These are phyloP conservation scores for Pochonia chlamydosporia DNA, from an alignment of 2,329 filamentous ascomycete species.

Conservation along the genomic window DNA sequence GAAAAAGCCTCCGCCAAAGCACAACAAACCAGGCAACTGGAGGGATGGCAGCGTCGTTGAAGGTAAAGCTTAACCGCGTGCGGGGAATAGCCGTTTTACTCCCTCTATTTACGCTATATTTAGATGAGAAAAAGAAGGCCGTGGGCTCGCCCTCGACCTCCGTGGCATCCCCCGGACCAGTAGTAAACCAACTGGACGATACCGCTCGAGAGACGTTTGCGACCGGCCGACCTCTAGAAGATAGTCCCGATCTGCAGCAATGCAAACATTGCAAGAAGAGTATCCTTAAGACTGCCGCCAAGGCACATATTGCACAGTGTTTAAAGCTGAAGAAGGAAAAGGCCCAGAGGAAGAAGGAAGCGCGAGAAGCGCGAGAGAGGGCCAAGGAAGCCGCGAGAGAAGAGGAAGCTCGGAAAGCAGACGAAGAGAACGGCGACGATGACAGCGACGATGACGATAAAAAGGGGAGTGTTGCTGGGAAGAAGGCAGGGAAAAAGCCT, in stretches of 20 bases:
- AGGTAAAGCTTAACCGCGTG: slow-evolving; percentile 38
- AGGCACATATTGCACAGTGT: slow-evolving; percentile 77
- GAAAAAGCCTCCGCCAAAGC: slow-evolving; percentile 57
- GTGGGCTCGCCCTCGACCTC: slow-evolving; percentile 34
- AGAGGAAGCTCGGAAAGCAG: slow-evolving; percentile 47
- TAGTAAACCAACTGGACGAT: slow-evolving; percentile 67
- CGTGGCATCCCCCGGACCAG: slow-evolving; percentile 45
- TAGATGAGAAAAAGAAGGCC: slow-evolving; percentile 52
- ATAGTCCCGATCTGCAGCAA: slow-evolving; percentile 69
- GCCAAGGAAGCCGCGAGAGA: slow-evolving; percentile 57
- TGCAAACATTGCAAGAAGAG: slow-evolving; percentile 96
- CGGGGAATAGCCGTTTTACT: too few species aligned
- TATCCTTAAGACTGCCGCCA: slow-evolving; percentile 67
- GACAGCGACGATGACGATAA: slow-evolving; percentile 42
- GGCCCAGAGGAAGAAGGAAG: slow-evolving; percentile 70
- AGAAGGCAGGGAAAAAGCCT: slow-evolving; percentile 66
- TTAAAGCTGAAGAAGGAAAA: slow-evolving; percentile 80
- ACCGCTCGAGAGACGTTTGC: slow-evolving; percentile 72
- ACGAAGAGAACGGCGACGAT: slow-evolving; percentile 41
- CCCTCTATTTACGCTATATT: not conserved
- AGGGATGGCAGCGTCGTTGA: slow-evolving; percentile 59
- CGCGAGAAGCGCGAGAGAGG: slow-evolving; percentile 63
- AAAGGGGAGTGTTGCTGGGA: slow-evolving; percentile 34
- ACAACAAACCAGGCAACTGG: slow-evolving; percentile 65
- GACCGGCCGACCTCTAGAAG: slow-evolving; percentile 75